phyloP scores from a whole-genome alignment of 768 basidiomycete genomes.

The Rhodotorula taiwanensis region DNA sequence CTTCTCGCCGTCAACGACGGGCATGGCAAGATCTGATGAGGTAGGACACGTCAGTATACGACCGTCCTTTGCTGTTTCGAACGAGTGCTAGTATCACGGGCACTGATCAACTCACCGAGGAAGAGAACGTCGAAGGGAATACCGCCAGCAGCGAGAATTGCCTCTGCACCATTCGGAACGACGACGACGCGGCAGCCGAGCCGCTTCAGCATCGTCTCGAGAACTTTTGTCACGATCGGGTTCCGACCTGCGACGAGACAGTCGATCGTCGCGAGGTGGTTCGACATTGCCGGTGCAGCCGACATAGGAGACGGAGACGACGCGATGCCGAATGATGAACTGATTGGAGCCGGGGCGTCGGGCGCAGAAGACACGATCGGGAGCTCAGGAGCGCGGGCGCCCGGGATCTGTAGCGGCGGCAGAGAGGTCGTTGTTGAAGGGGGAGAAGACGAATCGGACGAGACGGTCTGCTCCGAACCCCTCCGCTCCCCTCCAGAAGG shows the following conservation, averaged over 20 bases:
- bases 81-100: neutral
- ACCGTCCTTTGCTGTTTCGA: too few species aligned
- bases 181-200: slow-evolving; percentile 93
- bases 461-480: slow-evolving; percentile 9
- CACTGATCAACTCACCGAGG: slow-evolving; percentile 15
- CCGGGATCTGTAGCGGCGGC: slow-evolving; percentile 26
- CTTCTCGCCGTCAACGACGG: slow-evolving; percentile 81
- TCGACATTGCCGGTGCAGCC: neutral
- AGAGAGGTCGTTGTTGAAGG: slow-evolving; percentile 1
- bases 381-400: neutral
- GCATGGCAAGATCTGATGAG: slow-evolving; percentile 11
- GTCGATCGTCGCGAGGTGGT: slow-evolving; percentile 57
- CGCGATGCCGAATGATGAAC: neutral
- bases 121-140: slow-evolving; percentile 50
- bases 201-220: slow-evolving; percentile 85
- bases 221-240: slow-evolving; percentile 94
- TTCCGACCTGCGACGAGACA: slow-evolving; percentile 95
- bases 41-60: too few species aligned
- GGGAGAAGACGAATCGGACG: slow-evolving; percentile 16
- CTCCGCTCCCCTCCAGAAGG: neutral
- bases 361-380: slow-evolving; percentile 10
- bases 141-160: slow-evolving; percentile 93
- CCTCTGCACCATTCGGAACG: slow-evolving; percentile 92
- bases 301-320: neutral
- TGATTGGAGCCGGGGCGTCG: neutral